phyloP scores from a whole-genome alignment of 495 filamentous ascomycete species.

The Talaromyces liani region DNA sequence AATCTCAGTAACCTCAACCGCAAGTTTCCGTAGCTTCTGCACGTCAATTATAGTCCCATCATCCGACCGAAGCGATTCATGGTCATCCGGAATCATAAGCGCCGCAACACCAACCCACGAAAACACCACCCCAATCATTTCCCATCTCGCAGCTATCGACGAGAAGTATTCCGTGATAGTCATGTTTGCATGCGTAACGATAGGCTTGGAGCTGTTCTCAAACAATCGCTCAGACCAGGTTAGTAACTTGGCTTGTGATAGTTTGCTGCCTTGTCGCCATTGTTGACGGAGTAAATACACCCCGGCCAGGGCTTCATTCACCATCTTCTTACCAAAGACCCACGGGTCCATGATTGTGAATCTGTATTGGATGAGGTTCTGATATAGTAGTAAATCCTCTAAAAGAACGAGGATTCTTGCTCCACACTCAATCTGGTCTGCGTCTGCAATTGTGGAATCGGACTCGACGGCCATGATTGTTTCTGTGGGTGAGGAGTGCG shows the following conservation, averaged over 20 bases:
- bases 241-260: not conserved
- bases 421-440: constrained; percentile 6
- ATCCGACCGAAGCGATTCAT: constrained; percentile 1
- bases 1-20: constrained; percentile 2
- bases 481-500: not conserved
- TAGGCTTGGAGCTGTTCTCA: constrained; percentile 1
- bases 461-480: not conserved
- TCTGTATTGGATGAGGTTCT: not conserved
- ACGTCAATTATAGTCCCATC: not conserved
- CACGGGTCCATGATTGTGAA: not conserved
- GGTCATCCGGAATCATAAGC: constrained; percentile 4
- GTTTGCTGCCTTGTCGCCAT: not conserved
- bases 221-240: constrained; percentile 4
- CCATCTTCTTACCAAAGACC: constrained; percentile 1
- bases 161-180: constrained; percentile 1
- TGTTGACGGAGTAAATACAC: constrained; percentile 1
- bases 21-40: not conserved
- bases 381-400: not conserved
- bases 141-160: constrained; percentile 6
- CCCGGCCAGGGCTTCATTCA: not conserved
- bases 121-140: constrained; percentile 9
- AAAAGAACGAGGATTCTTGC: constrained; percentile 3
- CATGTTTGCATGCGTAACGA: not conserved
- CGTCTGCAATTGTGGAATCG: not conserved
- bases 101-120: not conserved